A percentile compares a stretch with the other conserved stretches of the same genome.
phyloP scores from a whole-genome alignment of 2,329 filamentous ascomycete species.

The Cryoendolithus antarcticus region DNA sequence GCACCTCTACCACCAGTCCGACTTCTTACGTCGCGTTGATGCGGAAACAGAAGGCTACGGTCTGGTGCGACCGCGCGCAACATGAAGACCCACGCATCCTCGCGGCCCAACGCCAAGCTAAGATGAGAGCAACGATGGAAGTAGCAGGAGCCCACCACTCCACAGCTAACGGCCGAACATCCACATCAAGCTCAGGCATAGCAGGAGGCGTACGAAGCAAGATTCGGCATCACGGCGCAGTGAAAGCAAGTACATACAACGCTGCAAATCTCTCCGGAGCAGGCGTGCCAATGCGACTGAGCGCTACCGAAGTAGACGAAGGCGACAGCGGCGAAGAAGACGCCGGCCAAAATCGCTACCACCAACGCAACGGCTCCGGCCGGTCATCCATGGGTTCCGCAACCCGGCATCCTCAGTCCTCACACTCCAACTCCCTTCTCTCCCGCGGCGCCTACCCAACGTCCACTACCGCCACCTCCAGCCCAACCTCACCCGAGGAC shows the following conservation, averaged over 20 bases:
- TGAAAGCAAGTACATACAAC: conserved; percentile 60
- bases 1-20: conserved; percentile 43
- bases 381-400: conserved; percentile 48
- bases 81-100: conserved; percentile 75
- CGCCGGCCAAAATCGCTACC: conserved; percentile 28
- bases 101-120: conserved; percentile 75
- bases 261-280: conserved; percentile 62
- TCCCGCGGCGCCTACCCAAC: conserved; percentile 20
- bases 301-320: conserved; percentile 88
- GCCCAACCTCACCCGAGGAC: conserved; percentile 28
- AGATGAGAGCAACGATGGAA: conserved; percentile 73
- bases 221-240: conserved; percentile 77
- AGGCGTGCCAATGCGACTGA: conserved; percentile 80
- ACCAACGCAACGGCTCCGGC: conserved; percentile 61
- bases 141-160: conserved; percentile 51
- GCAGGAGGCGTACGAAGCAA: conserved; percentile 57
- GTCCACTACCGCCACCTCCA: conserved; percentile 10
- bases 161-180: conserved; percentile 16
- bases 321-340: conserved; percentile 66
- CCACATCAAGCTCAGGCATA: conserved; percentile 24
- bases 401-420: conserved; percentile 22
- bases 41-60: conserved; percentile 91
- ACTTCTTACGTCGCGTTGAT: conserved; percentile 91
- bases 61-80: conserved; percentile 94
- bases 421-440: conserved; percentile 18